Conservation (phyloP, 768 basidiomycete species). For the Podaxis sp. region DNA sequence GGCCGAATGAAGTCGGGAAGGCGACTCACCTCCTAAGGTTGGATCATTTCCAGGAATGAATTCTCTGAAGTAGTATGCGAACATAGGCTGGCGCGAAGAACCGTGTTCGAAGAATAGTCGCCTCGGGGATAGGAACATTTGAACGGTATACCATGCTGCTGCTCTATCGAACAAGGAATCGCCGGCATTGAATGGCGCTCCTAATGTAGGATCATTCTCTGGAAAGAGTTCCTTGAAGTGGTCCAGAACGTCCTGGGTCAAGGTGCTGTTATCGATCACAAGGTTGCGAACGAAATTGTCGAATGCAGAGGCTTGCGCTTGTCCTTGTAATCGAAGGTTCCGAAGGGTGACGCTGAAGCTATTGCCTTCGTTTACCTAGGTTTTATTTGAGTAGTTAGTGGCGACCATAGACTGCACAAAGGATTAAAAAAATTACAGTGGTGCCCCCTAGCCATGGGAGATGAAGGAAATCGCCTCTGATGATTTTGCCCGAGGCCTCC, state of each 20-base stretch:
- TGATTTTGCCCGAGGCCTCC: slow-evolving; percentile 44
- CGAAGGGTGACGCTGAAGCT: slow-evolving; percentile 39
- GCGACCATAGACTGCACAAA: neutral
- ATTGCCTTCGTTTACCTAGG: slow-evolving; percentile 55
- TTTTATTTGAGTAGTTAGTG: neutral
- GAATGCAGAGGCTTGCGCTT: slow-evolving; percentile 44
- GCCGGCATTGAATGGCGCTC: slow-evolving; percentile 56
- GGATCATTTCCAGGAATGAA: slow-evolving; percentile 56
- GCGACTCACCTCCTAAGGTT: slow-evolving; percentile 41
- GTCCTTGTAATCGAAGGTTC: slow-evolving; percentile 35
- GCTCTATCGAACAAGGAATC: slow-evolving; percentile 59
- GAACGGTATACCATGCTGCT: slow-evolving; percentile 57
- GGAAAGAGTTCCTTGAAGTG: slow-evolving; percentile 43
- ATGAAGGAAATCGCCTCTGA: slow-evolving; percentile 49
- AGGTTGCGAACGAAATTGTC: slow-evolving; percentile 45
- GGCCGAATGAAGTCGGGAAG: neutral
- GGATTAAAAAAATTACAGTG: slow-evolving; percentile 35
- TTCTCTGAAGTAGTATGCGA: slow-evolving; percentile 55
- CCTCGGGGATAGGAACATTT: slow-evolving; percentile 54
- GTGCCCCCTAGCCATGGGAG: slow-evolving; percentile 58
- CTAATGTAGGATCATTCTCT: slow-evolving; percentile 45
- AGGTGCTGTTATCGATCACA: slow-evolving; percentile 50
- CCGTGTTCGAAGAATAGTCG: slow-evolving; percentile 51
- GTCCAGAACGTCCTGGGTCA: slow-evolving; percentile 40
- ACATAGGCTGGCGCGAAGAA: slow-evolving; percentile 46